phyloP scores from a whole-genome alignment of 2,329 filamentous ascomycete species.

The Monosporascus sp. region DNA sequence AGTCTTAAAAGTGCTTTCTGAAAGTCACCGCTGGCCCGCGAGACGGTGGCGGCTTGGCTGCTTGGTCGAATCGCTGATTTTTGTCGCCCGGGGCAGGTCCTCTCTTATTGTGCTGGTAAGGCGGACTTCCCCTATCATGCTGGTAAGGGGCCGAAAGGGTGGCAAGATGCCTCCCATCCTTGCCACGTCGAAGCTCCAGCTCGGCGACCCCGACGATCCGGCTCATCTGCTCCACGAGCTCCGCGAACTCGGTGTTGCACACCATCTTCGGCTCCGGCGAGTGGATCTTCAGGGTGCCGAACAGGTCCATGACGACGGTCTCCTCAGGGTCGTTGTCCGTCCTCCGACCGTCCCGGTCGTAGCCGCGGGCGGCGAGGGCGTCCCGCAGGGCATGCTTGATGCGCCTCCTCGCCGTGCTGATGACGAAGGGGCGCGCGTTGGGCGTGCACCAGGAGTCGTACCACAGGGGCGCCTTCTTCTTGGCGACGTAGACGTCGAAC shows the following conservation, averaged over 20 bases:
- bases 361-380: constrained; percentile 20
- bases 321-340: constrained; percentile 1
- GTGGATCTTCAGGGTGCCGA: constrained; percentile 17
- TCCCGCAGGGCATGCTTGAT: constrained; percentile 19
- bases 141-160: no score
- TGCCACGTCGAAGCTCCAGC: constrained; percentile 6
- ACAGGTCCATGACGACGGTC: constrained; percentile 10
- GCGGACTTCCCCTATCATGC: no score
- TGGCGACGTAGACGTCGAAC: constrained; percentile 22
- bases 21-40: no score
- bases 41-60: no score
- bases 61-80: no score
- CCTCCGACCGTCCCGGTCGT: constrained; percentile 19
- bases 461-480: constrained; percentile 23
- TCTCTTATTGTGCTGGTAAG: no score
- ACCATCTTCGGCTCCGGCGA: constrained; percentile 9
- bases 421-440: constrained; percentile 9
- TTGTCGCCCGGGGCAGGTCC: no score
- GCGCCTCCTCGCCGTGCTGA: constrained; percentile 10
- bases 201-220: constrained; percentile 10
- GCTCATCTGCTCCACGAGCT: constrained; percentile 14
- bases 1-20: no score
- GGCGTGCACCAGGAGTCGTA: constrained; percentile 1
- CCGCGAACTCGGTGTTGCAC: constrained; percentile 17
- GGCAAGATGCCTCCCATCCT: constrained; percentile 4